Conservation (phyloP, 2,329 filamentous ascomycete species). For the Tetracladium maxilliforme region DNA sequence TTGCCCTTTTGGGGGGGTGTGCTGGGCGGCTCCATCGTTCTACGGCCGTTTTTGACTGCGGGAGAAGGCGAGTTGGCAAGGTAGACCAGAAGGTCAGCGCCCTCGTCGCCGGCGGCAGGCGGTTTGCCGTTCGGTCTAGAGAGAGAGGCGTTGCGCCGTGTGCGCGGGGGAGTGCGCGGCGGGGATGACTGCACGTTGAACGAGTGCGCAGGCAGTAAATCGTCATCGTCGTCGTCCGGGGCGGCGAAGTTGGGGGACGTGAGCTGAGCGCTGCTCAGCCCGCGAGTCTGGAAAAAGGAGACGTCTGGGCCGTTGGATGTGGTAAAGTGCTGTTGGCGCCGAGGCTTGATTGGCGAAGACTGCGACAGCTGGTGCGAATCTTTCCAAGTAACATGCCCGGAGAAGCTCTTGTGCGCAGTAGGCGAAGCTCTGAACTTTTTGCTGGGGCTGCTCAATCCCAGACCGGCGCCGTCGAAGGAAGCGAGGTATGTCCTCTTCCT, state of each 20-base stretch:
- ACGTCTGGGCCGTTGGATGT: constrained; percentile 56
- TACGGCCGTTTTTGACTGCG: constrained; percentile 44
- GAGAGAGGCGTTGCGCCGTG: constrained; percentile 35
- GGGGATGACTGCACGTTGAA: constrained; percentile 69
- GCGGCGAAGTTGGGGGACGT: constrained; percentile 45
- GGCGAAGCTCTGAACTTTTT: constrained; percentile 61
- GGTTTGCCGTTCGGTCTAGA: constrained; percentile 29
- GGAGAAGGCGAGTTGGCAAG: constrained; percentile 86
- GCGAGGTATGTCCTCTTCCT: constrained; percentile 49
- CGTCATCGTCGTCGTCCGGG: constrained; percentile 68
- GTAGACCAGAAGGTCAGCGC: constrained; percentile 67
- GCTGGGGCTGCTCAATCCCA: constrained; percentile 37
- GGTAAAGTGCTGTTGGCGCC: constrained; percentile 61
- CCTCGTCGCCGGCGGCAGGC: constrained; percentile 57
- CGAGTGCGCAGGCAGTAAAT: constrained; percentile 62
- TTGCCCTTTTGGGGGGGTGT: constrained; percentile 69
- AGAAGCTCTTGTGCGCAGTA: constrained; percentile 38
- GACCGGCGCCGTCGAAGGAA: constrained; percentile 34
- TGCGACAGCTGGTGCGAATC: constrained; percentile 62
- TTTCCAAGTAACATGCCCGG: constrained; percentile 54
- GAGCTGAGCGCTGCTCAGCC: constrained; percentile 31
- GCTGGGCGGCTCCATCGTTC: constrained; percentile 52
- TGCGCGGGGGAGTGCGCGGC: constrained; percentile 64
- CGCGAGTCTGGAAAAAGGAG: constrained; percentile 64
- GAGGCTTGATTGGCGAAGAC: constrained; percentile 74